Percentiles rank a stretch among this genome's conserved stretches.
Conservation (phyloP, 2,329 filamentous ascomycete genomes). For the Phoma sp. region DNA sequence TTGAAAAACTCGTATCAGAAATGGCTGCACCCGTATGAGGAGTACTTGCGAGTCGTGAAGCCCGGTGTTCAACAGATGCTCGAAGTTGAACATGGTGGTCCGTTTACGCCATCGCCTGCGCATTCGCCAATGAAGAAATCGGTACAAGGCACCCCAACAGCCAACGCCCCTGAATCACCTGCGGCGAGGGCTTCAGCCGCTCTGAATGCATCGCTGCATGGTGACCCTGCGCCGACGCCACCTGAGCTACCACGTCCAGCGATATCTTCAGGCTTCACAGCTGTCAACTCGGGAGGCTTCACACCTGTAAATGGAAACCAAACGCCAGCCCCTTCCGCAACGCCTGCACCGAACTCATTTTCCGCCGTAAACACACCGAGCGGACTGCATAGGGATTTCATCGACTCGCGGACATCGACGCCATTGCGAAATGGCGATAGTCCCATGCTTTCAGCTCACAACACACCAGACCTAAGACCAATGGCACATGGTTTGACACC, state of each 20-base stretch:
- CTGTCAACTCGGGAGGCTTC: slow-evolving; percentile 72
- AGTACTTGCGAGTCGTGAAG: slow-evolving; percentile 88
- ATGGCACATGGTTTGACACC: slow-evolving; percentile 56
- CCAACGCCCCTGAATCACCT: slow-evolving; percentile 70
- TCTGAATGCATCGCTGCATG: slow-evolving; percentile 63
- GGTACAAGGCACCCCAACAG: slow-evolving; percentile 57
- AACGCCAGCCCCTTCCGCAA: slow-evolving; percentile 27
- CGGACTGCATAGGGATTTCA: slow-evolving; percentile 60
- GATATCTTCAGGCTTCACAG: slow-evolving; percentile 68
- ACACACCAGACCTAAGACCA: slow-evolving; percentile 70
- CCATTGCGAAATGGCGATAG: slow-evolving; percentile 68
- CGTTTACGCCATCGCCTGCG: slow-evolving; percentile 80
- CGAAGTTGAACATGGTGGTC: slow-evolving; percentile 90
- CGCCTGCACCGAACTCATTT: slow-evolving; percentile 53
- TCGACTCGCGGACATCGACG: slow-evolving; percentile 64
- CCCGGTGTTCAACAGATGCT: slow-evolving; percentile 96
- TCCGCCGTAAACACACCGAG: slow-evolving; percentile 65
- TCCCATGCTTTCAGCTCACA: slow-evolving; percentile 69
- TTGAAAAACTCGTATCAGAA: slow-evolving; percentile 98
- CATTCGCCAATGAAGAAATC: slow-evolving; percentile 73
- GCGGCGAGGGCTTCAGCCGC: slow-evolving; percentile 65
- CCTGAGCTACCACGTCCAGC: slow-evolving; percentile 66
- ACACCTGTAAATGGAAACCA: slow-evolving; percentile 68
- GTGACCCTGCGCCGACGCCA: slow-evolving; percentile 37
- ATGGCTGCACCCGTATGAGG: slow-evolving; percentile 96